These are phyloP conservation scores for Cajanus cajan DNA, from an alignment of 306 rosid species.

Conservation along the genomic window DNA sequence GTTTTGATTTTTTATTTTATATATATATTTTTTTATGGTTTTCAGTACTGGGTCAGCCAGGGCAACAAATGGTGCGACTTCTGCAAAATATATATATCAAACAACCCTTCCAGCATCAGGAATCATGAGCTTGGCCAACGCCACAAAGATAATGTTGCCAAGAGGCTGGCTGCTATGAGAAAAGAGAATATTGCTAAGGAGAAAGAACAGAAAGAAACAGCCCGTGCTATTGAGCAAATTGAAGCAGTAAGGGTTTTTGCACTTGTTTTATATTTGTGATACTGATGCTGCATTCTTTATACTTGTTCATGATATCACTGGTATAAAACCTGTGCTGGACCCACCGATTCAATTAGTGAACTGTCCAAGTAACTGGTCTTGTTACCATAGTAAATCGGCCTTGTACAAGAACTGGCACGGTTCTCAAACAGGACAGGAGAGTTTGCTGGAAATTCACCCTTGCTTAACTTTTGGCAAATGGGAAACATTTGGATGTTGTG, in stretches of 20 bases:
- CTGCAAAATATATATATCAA: constrained; percentile 87
- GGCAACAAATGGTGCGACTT: constrained; percentile 99
- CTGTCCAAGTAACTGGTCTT: neutral
- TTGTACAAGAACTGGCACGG: neutral
- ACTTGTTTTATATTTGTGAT: neutral
- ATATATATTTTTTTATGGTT: neutral
- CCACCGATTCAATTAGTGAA: neutral
- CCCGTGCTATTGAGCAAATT: constrained; percentile 66
- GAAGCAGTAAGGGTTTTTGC: constrained; percentile 73
- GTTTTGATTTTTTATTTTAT: neutral
- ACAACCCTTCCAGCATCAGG: constrained; percentile 77
- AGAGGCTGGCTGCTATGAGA: constrained; percentile 81
- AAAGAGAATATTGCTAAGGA: constrained; percentile 88
- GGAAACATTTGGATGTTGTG: neutral
- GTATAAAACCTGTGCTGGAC: neutral
- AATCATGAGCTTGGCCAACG: constrained; percentile 95
- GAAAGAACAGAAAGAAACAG: constrained; percentile 79
- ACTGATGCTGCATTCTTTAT: neutral
- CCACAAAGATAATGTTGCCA: constrained; percentile 83
- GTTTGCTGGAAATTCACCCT: neutral
- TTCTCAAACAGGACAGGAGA: neutral
- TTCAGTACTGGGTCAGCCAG: constrained; percentile 98
- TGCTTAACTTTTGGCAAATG: constrained; percentile 10
- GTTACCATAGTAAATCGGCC: neutral
- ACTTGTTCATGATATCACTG: neutral